Percentiles rank a stretch among this genome's conserved stretches.
These are phyloP conservation scores for Letharia lupina DNA, from an alignment of 495 filamentous ascomycete genomes.

Conservation along the genomic window DNA sequence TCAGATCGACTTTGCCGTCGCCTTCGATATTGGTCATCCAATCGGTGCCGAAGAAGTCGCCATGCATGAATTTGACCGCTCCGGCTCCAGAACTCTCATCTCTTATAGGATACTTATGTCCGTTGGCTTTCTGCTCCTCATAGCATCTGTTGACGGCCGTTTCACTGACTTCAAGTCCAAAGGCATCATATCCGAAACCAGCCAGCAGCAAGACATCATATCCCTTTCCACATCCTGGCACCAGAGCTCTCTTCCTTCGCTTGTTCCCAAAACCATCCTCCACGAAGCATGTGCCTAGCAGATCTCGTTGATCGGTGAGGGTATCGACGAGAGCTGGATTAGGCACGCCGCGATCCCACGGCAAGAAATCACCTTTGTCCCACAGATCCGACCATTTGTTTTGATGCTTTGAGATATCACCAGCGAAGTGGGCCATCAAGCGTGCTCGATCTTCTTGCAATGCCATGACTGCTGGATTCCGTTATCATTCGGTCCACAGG, in stretches of 20 bases:
- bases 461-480: neutral
- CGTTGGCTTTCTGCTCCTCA: constrained; percentile 36
- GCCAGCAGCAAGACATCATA: constrained; percentile 67
- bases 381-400: constrained; percentile 57
- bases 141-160: constrained; percentile 48
- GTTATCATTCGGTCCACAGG: neutral
- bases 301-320: constrained; percentile 39
- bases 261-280: constrained; percentile 25
- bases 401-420: constrained; percentile 28
- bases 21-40: constrained; percentile 44
- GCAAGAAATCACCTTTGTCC: constrained; percentile 51
- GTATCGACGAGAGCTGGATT: constrained; percentile 60
- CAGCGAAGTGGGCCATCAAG: constrained; percentile 28
- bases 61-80: constrained; percentile 49
- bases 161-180: constrained; percentile 59
- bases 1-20: constrained; percentile 57
- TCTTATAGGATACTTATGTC: constrained; percentile 39
- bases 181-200: constrained; percentile 62
- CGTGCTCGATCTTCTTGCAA: constrained; percentile 23
- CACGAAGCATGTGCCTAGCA: constrained; percentile 37
- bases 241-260: constrained; percentile 44
- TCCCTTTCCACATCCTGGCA: constrained; percentile 69
- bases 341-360: constrained; percentile 60
- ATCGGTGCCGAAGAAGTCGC: constrained; percentile 65
- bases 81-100: constrained; percentile 44